Evolutionary conservation across 768 basidiomycete genomes (phyloP).

Genomic region (Hypholoma sublateritium): DNA sequence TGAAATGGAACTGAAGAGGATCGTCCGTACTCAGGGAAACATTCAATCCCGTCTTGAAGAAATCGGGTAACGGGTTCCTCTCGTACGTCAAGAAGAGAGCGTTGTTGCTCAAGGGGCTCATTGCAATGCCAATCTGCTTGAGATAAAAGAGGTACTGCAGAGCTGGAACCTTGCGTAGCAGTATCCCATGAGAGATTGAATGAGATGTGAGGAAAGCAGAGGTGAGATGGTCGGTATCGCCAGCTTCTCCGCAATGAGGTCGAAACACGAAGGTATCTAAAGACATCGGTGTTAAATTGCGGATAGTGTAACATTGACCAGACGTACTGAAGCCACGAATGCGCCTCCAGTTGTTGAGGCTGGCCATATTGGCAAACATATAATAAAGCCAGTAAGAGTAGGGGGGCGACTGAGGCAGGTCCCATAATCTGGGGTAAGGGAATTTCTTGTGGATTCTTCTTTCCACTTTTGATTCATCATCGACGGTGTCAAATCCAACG

Average conservation of each 20-base stretch:
- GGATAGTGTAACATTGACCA: background rate
- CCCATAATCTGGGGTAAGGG: conserved; percentile 89
- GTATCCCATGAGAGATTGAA: conserved; percentile 98
- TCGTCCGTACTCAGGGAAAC: conserved; percentile 96
- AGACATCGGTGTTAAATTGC: background rate
- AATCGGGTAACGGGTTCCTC: conserved; percentile 94
- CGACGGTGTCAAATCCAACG: conserved; percentile 96
- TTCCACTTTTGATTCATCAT: conserved; percentile 96
- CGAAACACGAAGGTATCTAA: conserved; percentile 95
- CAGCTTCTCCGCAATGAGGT: conserved; percentile 97
- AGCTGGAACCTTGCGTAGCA: conserved; percentile 95
- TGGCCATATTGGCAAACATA: conserved; percentile 96
- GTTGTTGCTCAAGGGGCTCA: conserved; percentile 98
- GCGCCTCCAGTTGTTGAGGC: conserved; percentile 90
- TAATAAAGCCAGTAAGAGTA: conserved; percentile 99
- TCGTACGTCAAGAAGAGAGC: conserved; percentile 96
- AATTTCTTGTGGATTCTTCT: conserved; percentile 91
- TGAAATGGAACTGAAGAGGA: conserved; percentile 97
- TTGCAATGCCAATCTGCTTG: conserved; percentile 97
- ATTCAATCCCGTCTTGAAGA: conserved; percentile 94
- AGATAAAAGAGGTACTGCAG: conserved; percentile 97
- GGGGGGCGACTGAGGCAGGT: conserved; percentile 85
- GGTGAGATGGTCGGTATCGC: conserved; percentile 95
- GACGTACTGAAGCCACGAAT: conserved; percentile 83
- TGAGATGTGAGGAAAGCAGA: conserved; percentile 96